A percentile compares a stretch with the other conserved stretches of the same genome.
phyloP scores from a whole-genome alignment of 352 stramenopile genomes.

The Achlya hypogyna region DNA sequence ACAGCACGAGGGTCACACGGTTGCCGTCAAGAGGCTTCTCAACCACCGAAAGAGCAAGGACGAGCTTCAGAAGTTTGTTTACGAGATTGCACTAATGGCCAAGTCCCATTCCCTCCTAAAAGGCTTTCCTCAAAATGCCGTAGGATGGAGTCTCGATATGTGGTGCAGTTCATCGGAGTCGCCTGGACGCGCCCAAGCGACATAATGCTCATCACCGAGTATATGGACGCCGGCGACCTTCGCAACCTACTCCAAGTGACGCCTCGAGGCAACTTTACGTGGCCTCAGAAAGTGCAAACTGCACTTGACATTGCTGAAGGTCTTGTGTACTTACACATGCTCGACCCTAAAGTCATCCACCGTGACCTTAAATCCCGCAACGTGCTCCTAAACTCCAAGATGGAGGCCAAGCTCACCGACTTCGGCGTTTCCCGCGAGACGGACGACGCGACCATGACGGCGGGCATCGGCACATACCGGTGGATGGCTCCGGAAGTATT shows the following conservation, averaged over 20 bases:
- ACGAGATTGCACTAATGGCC: slow-evolving; percentile 48
- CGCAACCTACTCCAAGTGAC: slow-evolving; percentile 38
- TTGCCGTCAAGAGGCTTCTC: slow-evolving; percentile 55
- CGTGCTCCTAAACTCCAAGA: slow-evolving; percentile 49
- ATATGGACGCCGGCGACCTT: slow-evolving; percentile 61
- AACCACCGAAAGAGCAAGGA: slow-evolving; percentile 45
- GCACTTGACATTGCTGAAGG: slow-evolving; percentile 57
- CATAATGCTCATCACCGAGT: slow-evolving; percentile 54
- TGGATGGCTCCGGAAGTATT: slow-evolving; percentile 54
- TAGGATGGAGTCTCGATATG: slow-evolving; percentile 51
- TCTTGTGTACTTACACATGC: slow-evolving; percentile 60
- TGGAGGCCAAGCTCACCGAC: slow-evolving; percentile 52
- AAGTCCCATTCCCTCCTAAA: slow-evolving; percentile 13
- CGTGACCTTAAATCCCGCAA: slow-evolving; percentile 64
- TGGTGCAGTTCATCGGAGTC: slow-evolving; percentile 57
- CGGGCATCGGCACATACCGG: slow-evolving; percentile 37
- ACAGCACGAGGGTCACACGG: slow-evolving; percentile 50
- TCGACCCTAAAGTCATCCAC: slow-evolving; percentile 56
- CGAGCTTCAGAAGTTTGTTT: slow-evolving; percentile 46
- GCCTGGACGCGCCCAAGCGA: slow-evolving; percentile 53
- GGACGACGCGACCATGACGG: slow-evolving; percentile 55
- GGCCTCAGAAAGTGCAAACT: slow-evolving; percentile 59
- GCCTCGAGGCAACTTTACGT: slow-evolving; percentile 35
- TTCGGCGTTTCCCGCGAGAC: slow-evolving; percentile 59
- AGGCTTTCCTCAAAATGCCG: too few relatives aligned